Evolutionary conservation across 495 filamentous ascomycete species (phyloP).

Genomic region (Trichoderma gamsii): DNA sequence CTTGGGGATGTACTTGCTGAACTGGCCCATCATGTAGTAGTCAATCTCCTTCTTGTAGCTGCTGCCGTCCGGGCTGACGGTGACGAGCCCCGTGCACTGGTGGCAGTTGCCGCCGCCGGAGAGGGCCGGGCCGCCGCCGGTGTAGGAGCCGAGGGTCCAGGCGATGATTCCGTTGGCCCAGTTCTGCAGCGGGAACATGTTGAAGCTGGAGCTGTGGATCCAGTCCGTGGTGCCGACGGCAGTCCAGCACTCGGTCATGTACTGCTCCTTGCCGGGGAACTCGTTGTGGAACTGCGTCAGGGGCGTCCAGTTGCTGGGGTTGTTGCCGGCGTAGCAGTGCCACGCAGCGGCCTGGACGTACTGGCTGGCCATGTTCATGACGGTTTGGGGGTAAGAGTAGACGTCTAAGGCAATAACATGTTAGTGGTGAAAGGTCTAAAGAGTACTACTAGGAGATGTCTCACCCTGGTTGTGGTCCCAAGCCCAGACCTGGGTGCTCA

Average conservation of each 20-base stretch:
- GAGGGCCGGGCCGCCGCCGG: constrained; percentile 47
- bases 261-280: constrained; percentile 43
- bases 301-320: constrained; percentile 43
- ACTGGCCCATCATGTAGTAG: constrained; percentile 54
- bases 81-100: constrained; percentile 46
- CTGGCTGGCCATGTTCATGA: constrained; percentile 37
- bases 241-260: constrained; percentile 58
- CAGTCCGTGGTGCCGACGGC: constrained; percentile 33
- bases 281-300: constrained; percentile 43
- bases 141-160: constrained; percentile 50
- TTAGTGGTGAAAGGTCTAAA: not conserved
- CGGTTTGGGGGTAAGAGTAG: constrained; percentile 44
- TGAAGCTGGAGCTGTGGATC: constrained; percentile 48
- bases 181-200: constrained; percentile 51
- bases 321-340: constrained; percentile 47
- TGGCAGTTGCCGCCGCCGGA: constrained; percentile 39
- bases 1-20: constrained; percentile 50
- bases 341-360: constrained; percentile 47
- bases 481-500: constrained; percentile 46
- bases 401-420: constrained; percentile 23
- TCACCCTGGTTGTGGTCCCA: constrained; percentile 53
- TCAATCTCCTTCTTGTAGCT: constrained; percentile 43
- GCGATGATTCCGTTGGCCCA: constrained; percentile 48
- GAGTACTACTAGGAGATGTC: not conserved
- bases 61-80: constrained; percentile 31